phyloP scores from a whole-genome alignment of 1,284 basidiomycete species.

The Rhodotorula sp. region DNA sequence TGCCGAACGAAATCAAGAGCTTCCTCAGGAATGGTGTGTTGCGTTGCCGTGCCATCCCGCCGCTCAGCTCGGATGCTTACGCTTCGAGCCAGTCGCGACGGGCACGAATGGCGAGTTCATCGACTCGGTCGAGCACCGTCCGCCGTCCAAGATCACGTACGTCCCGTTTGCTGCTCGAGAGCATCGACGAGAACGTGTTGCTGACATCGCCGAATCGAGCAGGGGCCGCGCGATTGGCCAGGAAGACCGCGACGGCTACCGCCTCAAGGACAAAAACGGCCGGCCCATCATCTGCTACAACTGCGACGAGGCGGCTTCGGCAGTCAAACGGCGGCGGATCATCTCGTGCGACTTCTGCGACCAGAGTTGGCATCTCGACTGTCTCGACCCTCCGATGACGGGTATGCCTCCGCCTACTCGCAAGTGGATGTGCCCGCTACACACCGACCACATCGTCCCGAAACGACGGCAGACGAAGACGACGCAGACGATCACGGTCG shows the following conservation, averaged over 20 bases:
- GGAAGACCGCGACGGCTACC: slow-evolving; percentile 87
- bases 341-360: slow-evolving; percentile 94
- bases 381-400: slow-evolving; percentile 83
- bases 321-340: slow-evolving; percentile 57
- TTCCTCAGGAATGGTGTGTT: slow-evolving; percentile 49
- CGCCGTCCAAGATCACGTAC: slow-evolving; percentile 63
- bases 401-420: slow-evolving; percentile 79
- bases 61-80: neutral
- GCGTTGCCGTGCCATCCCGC: neutral
- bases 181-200: slow-evolving; percentile 48
- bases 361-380: slow-evolving; percentile 96
- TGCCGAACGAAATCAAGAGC: slow-evolving; percentile 48
- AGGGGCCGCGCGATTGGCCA: slow-evolving; percentile 39
- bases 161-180: slow-evolving; percentile 29
- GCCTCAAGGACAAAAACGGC: slow-evolving; percentile 80
- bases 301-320: slow-evolving; percentile 39
- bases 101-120: slow-evolving; percentile 55
- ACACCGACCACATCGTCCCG: slow-evolving; percentile 73
- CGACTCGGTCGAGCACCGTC: slow-evolving; percentile 69
- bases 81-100: slow-evolving; percentile 44
- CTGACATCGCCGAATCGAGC: slow-evolving; percentile 48
- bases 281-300: slow-evolving; percentile 77
- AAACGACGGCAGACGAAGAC: slow-evolving; percentile 72
- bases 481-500: slow-evolving; percentile 66
- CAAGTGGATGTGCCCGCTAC: slow-evolving; percentile 99